Base-by-base conservation (phyloP, 78 protist genomes). In the Trichosphaerium sp. region DNA sequence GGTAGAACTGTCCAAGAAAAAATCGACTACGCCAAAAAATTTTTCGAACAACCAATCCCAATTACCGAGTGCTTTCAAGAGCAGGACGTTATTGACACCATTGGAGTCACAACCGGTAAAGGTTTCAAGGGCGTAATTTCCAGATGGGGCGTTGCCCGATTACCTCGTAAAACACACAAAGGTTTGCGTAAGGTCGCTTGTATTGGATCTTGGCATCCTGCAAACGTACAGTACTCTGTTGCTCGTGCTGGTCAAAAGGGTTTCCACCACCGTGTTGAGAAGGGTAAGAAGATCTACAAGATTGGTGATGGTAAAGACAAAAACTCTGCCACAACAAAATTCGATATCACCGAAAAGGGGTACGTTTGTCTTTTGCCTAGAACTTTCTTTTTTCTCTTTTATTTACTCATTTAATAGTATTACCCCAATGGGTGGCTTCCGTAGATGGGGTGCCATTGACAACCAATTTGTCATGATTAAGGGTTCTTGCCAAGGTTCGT, bases 171-270 rank as follows among this genome's bases (percentile, higher is more conserved):
- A 95, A 92, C 99, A 58, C 99, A 97, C 92, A 70, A 87, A 32
- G 99, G 99, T 88, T 91, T 93, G 43, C 87, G 99, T 69, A 97
- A 97, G 97, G 98, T 94, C 64, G 99, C 98, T 40, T 97, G 99
- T 70, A 95, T 98, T 65, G 99, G 99, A 5, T 93, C 99, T 2
- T 98, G 99, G 99, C 99, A 98, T 70, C 99, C 99, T 26, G 83
- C 97, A 60, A 85, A 97, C 63, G 97, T 98, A 57, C 26, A 65
- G 35, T 90, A 35, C 84, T 61, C 98, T 11, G 99, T 98, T 4
- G 88, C 99, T 77, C 97, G 99, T 71, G 99, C 99, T 41, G 99
- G 99, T 88, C 99, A 98, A 90, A 32, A 73, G 67, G 99, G 99
- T 26, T 98, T 69, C 95, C 92, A 87, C 76, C 98, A 97, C 89